Evolutionary conservation across 352 stramenopile species (phyloP).

Genomic region (Globisporangium mamillatum): DNA sequence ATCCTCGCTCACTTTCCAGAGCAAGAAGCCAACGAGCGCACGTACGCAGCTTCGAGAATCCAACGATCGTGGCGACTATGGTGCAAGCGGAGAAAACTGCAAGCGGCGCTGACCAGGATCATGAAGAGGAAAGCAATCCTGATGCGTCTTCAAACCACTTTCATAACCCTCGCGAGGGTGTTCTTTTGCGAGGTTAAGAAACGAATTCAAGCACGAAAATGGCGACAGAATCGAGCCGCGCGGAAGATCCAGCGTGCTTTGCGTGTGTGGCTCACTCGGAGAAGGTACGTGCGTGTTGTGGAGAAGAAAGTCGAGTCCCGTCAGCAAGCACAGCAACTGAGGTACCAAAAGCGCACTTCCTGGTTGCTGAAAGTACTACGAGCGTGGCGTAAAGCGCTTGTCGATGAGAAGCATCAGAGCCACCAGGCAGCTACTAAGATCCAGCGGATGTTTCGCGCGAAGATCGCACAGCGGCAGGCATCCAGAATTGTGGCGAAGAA

Average conservation of each 20-base stretch:
- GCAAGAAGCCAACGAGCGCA: constrained; percentile 28
- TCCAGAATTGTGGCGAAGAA: constrained; percentile 45
- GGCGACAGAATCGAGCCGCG: constrained; percentile 34
- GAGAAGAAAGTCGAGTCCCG: constrained; percentile 27
- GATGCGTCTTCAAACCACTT: constrained; percentile 38
- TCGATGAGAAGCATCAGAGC: constrained; percentile 16
- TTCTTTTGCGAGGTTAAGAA: constrained; percentile 53
- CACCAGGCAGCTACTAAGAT: constrained; percentile 35
- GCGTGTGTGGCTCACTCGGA: constrained; percentile 40
- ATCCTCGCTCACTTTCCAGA: constrained; percentile 34
- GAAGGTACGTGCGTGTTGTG: constrained; percentile 39
- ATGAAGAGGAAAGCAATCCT: constrained; percentile 36
- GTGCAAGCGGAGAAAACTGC: constrained; percentile 21
- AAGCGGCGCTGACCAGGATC: constrained; percentile 33
- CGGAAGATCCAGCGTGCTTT: constrained; percentile 43
- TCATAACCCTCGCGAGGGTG: constrained; percentile 31
- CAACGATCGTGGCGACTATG: constrained; percentile 40
- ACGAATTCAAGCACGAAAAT: constrained; percentile 28
- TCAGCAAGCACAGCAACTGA: constrained; percentile 12
- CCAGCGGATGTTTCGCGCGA: constrained; percentile 46
- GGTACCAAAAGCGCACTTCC: constrained; percentile 12
- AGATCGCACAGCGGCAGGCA: constrained; percentile 39
- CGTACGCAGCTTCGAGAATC: constrained; percentile 20
- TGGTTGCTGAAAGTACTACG: constrained; percentile 24
- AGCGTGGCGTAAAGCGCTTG: constrained; percentile 23